phyloP scores from a whole-genome alignment of 345 rosid species.

The Citrus medica region DNA sequence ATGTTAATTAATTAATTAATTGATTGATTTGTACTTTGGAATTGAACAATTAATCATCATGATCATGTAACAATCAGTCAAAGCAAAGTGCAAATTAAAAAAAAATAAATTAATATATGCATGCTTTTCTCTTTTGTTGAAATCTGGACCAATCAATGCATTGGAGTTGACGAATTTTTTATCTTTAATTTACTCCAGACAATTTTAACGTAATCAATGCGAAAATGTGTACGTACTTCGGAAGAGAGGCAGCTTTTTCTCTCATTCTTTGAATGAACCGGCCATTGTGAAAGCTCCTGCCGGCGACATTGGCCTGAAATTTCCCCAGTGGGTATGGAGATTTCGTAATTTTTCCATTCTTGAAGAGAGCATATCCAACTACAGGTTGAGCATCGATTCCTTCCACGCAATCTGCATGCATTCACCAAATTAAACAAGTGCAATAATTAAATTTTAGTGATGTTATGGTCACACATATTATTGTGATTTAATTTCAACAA shows the following conservation, averaged over 20 bases:
- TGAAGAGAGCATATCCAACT: not conserved
- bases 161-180: not conserved
- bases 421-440: not conserved
- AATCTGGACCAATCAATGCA: not conserved
- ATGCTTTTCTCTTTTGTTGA: too few species aligned
- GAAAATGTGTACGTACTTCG: constrained; percentile 23
- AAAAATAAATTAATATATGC: too few species aligned
- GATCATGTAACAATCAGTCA: not conserved
- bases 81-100: not conserved
- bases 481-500: not conserved
- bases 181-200: too few species aligned
- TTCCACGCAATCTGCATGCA: not conserved
- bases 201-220: too few species aligned
- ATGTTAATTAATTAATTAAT: too few species aligned
- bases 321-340: not conserved
- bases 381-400: not conserved
- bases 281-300: constrained; percentile 51
- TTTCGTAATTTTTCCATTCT: not conserved
- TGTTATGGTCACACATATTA: not conserved
- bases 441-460: not conserved
- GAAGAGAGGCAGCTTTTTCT: constrained; percentile 44
- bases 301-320: constrained; percentile 11
- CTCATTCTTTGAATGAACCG: constrained; percentile 53
- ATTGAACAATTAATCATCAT: not conserved
- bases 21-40: not conserved